Evolutionary conservation across 2,329 filamentous ascomycete genomes (phyloP).

Genomic region (Colletotrichum karsti): DNA sequence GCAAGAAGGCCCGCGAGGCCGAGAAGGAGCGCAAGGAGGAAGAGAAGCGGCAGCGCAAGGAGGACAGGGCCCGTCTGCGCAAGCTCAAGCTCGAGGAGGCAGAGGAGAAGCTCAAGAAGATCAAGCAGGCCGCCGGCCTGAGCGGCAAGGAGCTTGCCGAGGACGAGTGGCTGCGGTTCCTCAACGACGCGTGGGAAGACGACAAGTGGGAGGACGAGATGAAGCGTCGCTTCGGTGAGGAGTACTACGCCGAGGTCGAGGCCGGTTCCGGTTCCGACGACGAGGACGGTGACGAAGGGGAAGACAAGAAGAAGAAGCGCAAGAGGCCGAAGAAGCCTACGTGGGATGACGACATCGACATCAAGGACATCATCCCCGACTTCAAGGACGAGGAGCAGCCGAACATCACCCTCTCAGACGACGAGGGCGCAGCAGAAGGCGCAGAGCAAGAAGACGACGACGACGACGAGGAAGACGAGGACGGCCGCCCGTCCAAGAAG

Average conservation of each 20-base stretch:
- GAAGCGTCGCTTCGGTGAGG: conserved; percentile 85
- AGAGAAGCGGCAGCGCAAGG: conserved; percentile 77
- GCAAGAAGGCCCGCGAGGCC: conserved; percentile 81
- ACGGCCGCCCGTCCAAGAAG: conserved; percentile 58
- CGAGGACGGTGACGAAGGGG: conserved; percentile 59
- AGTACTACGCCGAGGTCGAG: conserved; percentile 83
- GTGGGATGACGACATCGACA: conserved; percentile 98
- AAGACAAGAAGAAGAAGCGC: conserved; percentile 62
- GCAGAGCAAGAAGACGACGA: conserved; percentile 46
- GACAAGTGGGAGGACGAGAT: conserved; percentile 92
- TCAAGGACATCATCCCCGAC: conserved; percentile 88
- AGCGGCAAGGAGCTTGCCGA: conserved; percentile 72
- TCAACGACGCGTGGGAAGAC: conserved; percentile 90
- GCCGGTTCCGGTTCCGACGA: conserved; percentile 73
- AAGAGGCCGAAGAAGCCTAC: conserved; percentile 81
- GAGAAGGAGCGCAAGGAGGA: conserved; percentile 82
- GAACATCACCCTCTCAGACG: conserved; percentile 64
- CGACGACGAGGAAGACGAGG: conserved; percentile 50
- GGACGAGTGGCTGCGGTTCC: conserved; percentile 83
- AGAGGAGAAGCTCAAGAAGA: conserved; percentile 84
- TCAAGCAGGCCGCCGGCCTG: conserved; percentile 88
- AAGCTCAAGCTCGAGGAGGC: conserved; percentile 93
- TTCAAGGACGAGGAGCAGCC: conserved; percentile 74
- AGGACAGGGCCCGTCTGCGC: conserved; percentile 83
- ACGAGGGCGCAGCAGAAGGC: conserved; percentile 43